phyloP scores from a whole-genome alignment of 1,284 basidiomycete genomes.

The Ganoderma meredithae region DNA sequence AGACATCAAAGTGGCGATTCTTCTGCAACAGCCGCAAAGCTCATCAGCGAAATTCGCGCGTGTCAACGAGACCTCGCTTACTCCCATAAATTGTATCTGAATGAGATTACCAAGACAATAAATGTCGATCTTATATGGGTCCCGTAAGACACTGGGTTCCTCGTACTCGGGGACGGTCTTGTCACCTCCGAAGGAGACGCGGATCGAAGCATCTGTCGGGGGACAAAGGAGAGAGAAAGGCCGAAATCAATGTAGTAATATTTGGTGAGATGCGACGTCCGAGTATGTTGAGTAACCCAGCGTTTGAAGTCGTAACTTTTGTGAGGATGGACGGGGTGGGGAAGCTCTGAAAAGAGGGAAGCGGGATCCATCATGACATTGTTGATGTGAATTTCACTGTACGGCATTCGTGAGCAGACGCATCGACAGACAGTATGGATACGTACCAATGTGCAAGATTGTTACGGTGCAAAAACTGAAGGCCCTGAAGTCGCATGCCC shows the following conservation, averaged over 20 bases:
- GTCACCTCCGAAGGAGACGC: slow-evolving; percentile 30
- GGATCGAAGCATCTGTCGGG: slow-evolving; percentile 22
- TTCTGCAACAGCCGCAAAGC: slow-evolving; percentile 14
- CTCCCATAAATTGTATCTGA: slow-evolving; percentile 38
- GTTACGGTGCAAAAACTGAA: slow-evolving; percentile 35
- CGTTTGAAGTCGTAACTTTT: slow-evolving; percentile 32
- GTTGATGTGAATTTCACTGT: slow-evolving; percentile 33
- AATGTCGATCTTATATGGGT: slow-evolving; percentile 41
- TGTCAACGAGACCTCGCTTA: slow-evolving; percentile 1
- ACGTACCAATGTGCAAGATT: slow-evolving; percentile 37
- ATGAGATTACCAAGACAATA: slow-evolving; percentile 43
- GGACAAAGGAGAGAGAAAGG: slow-evolving; percentile 37
- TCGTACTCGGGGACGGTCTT: slow-evolving; percentile 33
- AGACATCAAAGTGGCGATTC: slow-evolving; percentile 38
- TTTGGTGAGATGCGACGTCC: slow-evolving; percentile 38
- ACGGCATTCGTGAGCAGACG: not conserved
- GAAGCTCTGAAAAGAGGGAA: slow-evolving; percentile 36
- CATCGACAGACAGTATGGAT: not conserved
- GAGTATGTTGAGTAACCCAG: slow-evolving; percentile 34
- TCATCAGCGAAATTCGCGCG: not conserved
- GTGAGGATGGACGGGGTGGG: slow-evolving; percentile 33
- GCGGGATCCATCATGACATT: slow-evolving; percentile 49
- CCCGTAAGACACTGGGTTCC: slow-evolving; percentile 18
- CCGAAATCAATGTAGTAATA: slow-evolving; percentile 47
- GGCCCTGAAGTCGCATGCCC: slow-evolving; percentile 25